Evolutionary conservation across 345 rosid species (phyloP), one percentile per base, ranked within the genome.

Genomic region (Aquilaria malaccensis): DNA sequence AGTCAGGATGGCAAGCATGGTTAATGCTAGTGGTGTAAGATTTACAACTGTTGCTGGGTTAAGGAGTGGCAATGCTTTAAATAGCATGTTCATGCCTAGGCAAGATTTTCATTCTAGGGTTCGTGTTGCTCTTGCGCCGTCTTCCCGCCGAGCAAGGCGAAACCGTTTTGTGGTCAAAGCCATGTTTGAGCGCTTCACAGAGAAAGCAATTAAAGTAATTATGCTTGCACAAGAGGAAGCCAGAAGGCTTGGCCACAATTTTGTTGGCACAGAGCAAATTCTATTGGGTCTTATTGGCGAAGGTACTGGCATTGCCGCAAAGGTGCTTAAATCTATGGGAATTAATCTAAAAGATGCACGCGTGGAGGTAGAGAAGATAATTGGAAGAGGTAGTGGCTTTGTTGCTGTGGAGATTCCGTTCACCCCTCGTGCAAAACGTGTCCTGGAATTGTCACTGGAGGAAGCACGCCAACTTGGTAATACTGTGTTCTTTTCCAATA

Each of bases 191-290:
- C 83, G 97, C 32, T 94, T 89, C 68, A 90, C 99, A 0, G 97
- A 94, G 71, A 90, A 94, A 70, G 90, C 97, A 54, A 90, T 94
- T 59, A 90, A 94, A 82, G 99, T 90, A 30, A 90, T 94, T 50
- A 87, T 87, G 97, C 89, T 86, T 73, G 82, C 99, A 50, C 97
- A 94, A 74, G 97, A 90, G 78, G 99, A 94, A 79, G 96, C 99
- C 43, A 77, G 90, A 64, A 80, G 97, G 57, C 95, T 93, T 65
- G 97, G 99, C 55, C 99, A 93, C 71, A 93, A 90, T 76, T 90
- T 89, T 79, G 99, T 90, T 59, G 99, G 99, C 53, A 93, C 99
- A 0, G 97, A 93, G 71, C 99, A 90, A 60, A 85, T 94, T 61
- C 71, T 94, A 4, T 74, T 94, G 70, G 97, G 97, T 61, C 89